phyloP scores from a whole-genome alignment of 768 basidiomycete species.

The Russula compacta region DNA sequence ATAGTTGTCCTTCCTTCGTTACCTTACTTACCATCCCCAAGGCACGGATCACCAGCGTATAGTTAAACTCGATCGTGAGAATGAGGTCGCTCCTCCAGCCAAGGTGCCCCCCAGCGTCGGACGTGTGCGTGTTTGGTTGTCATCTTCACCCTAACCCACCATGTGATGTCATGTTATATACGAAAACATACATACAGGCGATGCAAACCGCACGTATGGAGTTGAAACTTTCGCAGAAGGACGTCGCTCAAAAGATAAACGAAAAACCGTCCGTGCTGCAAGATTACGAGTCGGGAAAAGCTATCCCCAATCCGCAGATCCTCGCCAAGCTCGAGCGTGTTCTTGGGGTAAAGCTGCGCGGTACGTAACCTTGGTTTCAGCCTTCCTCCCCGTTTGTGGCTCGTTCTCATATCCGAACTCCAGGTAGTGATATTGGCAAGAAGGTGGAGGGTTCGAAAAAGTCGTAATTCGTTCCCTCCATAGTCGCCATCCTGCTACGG shows the following conservation, averaged over 20 bases:
- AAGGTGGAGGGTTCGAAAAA: constrained; percentile 75
- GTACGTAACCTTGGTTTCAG: constrained; percentile 33
- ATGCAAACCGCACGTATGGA: constrained; percentile 76
- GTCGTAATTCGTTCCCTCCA: constrained; percentile 41
- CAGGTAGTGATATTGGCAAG: constrained; percentile 78
- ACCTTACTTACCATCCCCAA: constrained; percentile 24
- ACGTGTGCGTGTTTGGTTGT: constrained; percentile 39
- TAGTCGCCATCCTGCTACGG: constrained; percentile 26
- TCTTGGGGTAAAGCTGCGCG: constrained; percentile 83
- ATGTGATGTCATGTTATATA: neutral
- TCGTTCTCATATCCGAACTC: constrained; percentile 7
- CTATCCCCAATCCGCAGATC: constrained; percentile 79
- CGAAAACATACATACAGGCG: constrained; percentile 38
- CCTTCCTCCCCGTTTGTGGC: neutral
- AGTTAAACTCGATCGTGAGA: constrained; percentile 89
- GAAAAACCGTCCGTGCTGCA: constrained; percentile 84
- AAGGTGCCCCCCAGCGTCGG: constrained; percentile 69
- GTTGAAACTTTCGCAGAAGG: constrained; percentile 80
- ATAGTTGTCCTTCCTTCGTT: neutral
- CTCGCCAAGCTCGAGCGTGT: constrained; percentile 81
- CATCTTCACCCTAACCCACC: neutral
- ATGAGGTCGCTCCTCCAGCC: constrained; percentile 87
- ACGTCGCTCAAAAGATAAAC: constrained; percentile 86
- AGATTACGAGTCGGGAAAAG: constrained; percentile 84
- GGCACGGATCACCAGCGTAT: constrained; percentile 91